These are phyloP conservation scores for Candida dajiaensis DNA, from an alignment of 805 yeast species.

Conservation along the genomic window DNA sequence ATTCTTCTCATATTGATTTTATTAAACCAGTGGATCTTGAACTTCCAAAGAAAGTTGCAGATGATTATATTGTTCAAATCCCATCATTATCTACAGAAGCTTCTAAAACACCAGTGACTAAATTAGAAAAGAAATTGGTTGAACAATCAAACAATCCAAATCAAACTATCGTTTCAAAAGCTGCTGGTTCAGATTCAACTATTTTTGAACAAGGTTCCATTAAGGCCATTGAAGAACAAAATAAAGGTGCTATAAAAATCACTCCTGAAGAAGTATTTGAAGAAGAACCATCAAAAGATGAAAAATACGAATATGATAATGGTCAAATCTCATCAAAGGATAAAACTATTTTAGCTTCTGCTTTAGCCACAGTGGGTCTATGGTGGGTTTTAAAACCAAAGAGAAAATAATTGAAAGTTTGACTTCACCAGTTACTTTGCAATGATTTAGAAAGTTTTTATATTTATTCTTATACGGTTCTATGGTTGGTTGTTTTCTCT, in stretches of 20 bases:
- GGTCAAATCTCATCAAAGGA: conserved; percentile 18
- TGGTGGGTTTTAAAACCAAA: conserved; percentile 25
- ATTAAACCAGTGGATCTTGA: conserved; percentile 31
- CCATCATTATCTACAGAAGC: conserved; percentile 46
- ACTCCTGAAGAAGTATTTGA: conserved; percentile 6
- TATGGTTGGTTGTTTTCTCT: no score
- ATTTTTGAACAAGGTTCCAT: conserved; percentile 18
- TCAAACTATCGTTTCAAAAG: conserved; percentile 19
- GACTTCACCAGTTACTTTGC: no score
- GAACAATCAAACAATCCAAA: conserved; percentile 7
- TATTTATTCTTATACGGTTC: no score
- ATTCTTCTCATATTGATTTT: conserved; percentile 51
- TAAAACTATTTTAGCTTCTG: conserved; percentile 20
- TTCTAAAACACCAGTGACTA: conserved; percentile 31
- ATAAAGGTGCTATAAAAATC: conserved; percentile 8
- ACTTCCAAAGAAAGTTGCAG: conserved; percentile 39
- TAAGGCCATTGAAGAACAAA: conserved; percentile 12
- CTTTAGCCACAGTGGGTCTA: conserved; percentile 21
- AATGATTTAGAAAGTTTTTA: background rate
- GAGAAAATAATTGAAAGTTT: conserved; percentile 4
- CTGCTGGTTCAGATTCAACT: conserved; percentile 21
- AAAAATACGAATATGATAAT: conserved; percentile 15
- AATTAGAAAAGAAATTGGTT: conserved; percentile 21
- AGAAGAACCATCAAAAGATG: conserved; percentile 10
- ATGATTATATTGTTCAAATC: conserved; percentile 37